Evolutionary conservation across 1,284 basidiomycete species (phyloP), one percentile per base, ranked within the genome.

Genomic region (Rhodotorula mucilaginosa): DNA sequence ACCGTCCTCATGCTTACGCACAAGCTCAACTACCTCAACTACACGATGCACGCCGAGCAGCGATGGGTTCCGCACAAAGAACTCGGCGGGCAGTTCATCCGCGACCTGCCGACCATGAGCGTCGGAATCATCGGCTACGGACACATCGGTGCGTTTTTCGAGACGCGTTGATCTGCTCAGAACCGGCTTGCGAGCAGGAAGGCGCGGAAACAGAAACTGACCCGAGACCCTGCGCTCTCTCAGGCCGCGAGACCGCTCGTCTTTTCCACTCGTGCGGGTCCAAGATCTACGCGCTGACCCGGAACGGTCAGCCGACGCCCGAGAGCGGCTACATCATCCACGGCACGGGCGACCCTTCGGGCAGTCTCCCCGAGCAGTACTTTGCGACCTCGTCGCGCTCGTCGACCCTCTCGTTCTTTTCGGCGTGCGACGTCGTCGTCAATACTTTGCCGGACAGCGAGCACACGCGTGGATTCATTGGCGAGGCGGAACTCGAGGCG

Each of bases 271-370:
- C 67, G 6, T 63, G 57, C 61, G 69, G 51, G 0, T 60, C 74
- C n/a, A 57, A 61, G 26, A 67, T 73, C 56, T n/a, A 65, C 61
- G 71, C 71, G 3, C 46, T 70, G 1, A 73, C 51, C 44, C 68
- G 74, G 26, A 49, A 46, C 31, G 71, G 71, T 34, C 56, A 60
- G 13, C 65, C 69, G 4, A 26, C 65, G 3, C 57, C 49, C 39
- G 64, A 66, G n/a, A 21, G 44, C 1, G 72, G 72, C 49, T 73
- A 65, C 66, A 58, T 65, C 47, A 51, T 78, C 64, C 71, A 78
- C 52, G 70, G 73, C 2, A 79, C 78, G 4, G 80, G 80, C 3
- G 80, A 81, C 67, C 74, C 71, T 19, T 68, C 75, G 12, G 69
- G 66, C 34, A 21, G 56, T 8, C 51, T 68, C 29, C 65, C 69